A percentile compares a stretch with the other conserved stretches of the same genome.
Conservation (phyloP, 495 filamentous ascomycete species). For the Penicillium ucsense region DNA sequence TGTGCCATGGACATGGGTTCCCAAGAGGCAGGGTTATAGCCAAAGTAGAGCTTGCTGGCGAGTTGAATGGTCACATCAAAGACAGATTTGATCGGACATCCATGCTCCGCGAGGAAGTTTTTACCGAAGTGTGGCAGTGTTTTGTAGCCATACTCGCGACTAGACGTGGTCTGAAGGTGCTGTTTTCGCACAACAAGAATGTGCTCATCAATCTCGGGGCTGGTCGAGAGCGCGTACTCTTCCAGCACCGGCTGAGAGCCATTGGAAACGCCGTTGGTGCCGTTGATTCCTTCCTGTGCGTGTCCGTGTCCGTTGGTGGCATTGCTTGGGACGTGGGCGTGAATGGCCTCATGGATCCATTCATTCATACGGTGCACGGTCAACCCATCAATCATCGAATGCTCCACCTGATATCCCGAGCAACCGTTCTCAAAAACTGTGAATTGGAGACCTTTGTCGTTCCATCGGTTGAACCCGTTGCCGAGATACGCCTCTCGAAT, state of each 20-base stretch:
- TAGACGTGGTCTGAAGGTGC: neutral
- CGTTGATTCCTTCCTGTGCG: no score
- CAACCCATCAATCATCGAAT: neutral
- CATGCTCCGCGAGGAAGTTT: neutral
- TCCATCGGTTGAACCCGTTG: neutral
- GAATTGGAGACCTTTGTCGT: neutral
- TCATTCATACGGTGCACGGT: neutral
- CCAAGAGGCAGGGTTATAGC: neutral
- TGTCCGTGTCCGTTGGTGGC: neutral
- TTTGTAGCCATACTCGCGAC: neutral
- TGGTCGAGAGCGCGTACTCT: neutral
- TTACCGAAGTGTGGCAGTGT: neutral
- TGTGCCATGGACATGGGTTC: neutral
- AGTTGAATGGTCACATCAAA: constrained; percentile 1
- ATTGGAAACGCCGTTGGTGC: neutral
- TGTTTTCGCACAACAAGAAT: neutral
- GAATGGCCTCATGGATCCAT: neutral
- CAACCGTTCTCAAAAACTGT: neutral
- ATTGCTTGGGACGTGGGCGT: neutral
- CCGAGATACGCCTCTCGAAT: neutral
- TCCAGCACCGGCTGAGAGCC: neutral
- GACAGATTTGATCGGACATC: neutral
- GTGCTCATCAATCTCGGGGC: neutral
- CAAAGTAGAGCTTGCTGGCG: constrained; percentile 1
- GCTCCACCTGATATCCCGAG: neutral